Evolutionary conservation across 2,329 filamentous ascomycete genomes (phyloP), one percentile per base, ranked within the genome.

Genomic region (Cladosporium sp.): DNA sequence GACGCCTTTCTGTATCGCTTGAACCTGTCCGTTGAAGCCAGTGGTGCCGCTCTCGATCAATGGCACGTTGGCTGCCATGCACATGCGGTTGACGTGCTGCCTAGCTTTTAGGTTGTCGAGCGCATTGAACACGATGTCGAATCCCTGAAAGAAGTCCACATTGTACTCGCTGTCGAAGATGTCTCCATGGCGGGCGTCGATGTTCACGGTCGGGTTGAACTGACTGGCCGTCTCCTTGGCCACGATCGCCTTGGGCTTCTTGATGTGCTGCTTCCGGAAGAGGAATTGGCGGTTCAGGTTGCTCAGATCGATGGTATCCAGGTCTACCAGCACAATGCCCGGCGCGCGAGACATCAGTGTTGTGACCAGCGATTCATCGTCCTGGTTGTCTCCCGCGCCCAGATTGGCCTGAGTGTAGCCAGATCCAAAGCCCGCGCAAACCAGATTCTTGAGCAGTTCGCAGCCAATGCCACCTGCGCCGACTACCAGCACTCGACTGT

Each of bases 221-320:
- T 86, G 90, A 73, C 90, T 87, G 59, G 94, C 95, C 26, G 91
- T 93, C 71, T 97, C 93, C 78, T 94, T 97, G 57, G 94, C 95
- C 69, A 97, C 93, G 80, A 96, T 80, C 61, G 95, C 93, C 77
- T 99, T 99, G 1, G 94, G 88, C 78, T 97, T 97, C 80, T 97
- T 98, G 80, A 99, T 98, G 75, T 99, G 95, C 77, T 98, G 93
- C 73, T 94, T 90, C 67, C 93, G 88, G 79, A 99, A 99, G 57
- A 99, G 88, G 74, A 99, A 99, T 78, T 99, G 95, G 64, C 95
- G 91, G 74, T 99, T 99, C 60, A 99, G 85, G 76, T 99, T 99
- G 80, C 93, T 97, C 26, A 99, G 85, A 76, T 99, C 95, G 80
- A 99, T 98, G 1, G 95, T 99, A 78, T 99, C 95, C 67, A 99